These are phyloP conservation scores for Anthracocystis setariae DNA, from an alignment of 1,284 basidiomycete genomes.

Conservation along the genomic window DNA sequence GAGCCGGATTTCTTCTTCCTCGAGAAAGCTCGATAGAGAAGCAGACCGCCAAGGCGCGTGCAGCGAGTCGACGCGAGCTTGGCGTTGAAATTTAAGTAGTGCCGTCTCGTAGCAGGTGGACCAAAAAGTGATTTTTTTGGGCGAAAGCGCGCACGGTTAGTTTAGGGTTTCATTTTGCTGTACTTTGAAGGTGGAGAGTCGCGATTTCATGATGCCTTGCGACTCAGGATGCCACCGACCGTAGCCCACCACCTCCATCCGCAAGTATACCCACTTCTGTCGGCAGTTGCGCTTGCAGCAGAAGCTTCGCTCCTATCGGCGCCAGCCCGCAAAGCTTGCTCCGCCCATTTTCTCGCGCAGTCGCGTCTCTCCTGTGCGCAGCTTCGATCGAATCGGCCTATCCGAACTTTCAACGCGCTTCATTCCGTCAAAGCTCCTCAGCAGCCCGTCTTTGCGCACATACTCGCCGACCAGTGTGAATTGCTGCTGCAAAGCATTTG, in stretches of 20 bases:
- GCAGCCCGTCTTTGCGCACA: neutral
- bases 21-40: no score
- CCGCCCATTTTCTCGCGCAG: neutral
- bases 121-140: no score
- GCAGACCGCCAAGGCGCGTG: no score
- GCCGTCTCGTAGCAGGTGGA: no score
- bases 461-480: no score
- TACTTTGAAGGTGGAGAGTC: neutral
- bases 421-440: neutral
- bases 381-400: neutral
- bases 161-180: neutral
- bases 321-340: neutral
- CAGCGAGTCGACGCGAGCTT: no score
- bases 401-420: neutral
- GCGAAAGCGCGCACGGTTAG: slow-evolving; percentile 2
- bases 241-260: slow-evolving; percentile 1
- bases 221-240: no score
- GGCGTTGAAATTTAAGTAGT: neutral
- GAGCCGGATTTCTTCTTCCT: no score
- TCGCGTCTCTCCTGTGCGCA: neutral
- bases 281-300: neutral
- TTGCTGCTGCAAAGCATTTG: no score
- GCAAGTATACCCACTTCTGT: slow-evolving; percentile 3
- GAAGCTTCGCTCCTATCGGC: neutral
- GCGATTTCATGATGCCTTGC: neutral